A percentile compares a stretch with the other conserved stretches of the same genome.
Evolutionary conservation across 306 rosid species (phyloP).

Genomic region (Fragaria nilgerrensis): DNA sequence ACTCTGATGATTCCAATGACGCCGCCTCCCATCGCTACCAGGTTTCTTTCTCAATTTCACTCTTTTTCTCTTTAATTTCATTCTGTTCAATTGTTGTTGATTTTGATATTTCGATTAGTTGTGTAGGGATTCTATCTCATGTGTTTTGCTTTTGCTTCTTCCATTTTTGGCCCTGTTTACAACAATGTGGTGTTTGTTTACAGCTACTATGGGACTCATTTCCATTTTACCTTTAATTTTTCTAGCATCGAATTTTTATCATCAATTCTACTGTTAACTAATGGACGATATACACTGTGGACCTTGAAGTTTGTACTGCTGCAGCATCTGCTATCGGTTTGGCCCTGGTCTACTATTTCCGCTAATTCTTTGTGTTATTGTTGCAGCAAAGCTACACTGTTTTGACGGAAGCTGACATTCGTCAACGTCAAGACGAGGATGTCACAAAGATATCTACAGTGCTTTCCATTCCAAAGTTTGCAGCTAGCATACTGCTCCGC

Average conservation of each 20-base stretch:
- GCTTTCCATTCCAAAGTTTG: slow-evolving; percentile 53
- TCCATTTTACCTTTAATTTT: neutral
- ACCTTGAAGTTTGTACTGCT: too few species aligned
- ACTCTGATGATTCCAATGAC: slow-evolving; percentile 57
- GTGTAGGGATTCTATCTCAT: neutral
- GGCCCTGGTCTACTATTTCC: neutral
- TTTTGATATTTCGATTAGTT: slow-evolving; percentile 4
- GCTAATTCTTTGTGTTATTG: slow-evolving; percentile 9
- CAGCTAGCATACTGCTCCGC: slow-evolving; percentile 61
- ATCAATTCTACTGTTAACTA: neutral
- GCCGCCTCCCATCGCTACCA: slow-evolving; percentile 43
- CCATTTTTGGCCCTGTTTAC: too few species aligned
- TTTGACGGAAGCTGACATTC: slow-evolving; percentile 54
- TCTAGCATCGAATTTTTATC: neutral
- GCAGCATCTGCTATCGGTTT: too few species aligned
- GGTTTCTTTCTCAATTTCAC: slow-evolving; percentile 17
- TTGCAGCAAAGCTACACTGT: slow-evolving; percentile 55
- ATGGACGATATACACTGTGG: neutral
- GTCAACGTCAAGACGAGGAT: slow-evolving; percentile 62
- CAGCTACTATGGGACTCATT: neutral
- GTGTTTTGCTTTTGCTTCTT: too few species aligned
- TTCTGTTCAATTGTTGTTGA: neutral
- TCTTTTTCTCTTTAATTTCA: neutral
- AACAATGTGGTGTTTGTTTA: neutral
- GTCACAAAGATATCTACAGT: slow-evolving; percentile 51